Evolutionary conservation across 768 basidiomycete species (phyloP).

Genomic region (Tulasnella sp.): DNA sequence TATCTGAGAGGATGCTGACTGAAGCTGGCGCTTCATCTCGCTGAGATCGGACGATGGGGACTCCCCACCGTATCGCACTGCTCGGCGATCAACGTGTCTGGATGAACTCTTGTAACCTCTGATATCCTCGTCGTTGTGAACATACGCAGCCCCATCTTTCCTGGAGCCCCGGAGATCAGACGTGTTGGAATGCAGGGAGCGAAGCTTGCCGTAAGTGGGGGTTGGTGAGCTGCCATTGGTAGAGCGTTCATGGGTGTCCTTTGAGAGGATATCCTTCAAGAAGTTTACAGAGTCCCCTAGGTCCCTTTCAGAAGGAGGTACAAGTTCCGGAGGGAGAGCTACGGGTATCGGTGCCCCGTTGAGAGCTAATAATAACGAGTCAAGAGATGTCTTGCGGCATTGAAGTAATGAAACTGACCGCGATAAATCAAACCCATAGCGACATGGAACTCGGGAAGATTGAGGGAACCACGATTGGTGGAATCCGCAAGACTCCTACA

Average conservation of each 20-base stretch:
- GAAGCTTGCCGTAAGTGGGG: constrained; percentile 50
- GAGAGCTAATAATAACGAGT: constrained; percentile 41
- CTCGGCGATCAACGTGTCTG: constrained; percentile 74
- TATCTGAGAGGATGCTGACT: constrained; percentile 66
- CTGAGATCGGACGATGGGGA: constrained; percentile 55
- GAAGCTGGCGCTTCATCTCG: constrained; percentile 77
- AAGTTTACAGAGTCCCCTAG: constrained; percentile 83
- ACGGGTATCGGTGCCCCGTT: constrained; percentile 89
- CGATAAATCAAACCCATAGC: constrained; percentile 98
- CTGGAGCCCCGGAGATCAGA: constrained; percentile 40
- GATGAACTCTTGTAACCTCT: constrained; percentile 67
- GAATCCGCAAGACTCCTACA: constrained; percentile 81
- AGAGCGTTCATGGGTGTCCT: constrained; percentile 57
- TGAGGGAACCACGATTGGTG: constrained; percentile 89
- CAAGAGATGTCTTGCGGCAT: background rate
- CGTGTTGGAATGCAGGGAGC: constrained; percentile 45
- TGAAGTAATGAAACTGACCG: constrained; percentile 34
- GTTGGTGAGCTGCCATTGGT: constrained; percentile 44
- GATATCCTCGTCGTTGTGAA: constrained; percentile 53
- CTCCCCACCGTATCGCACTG: constrained; percentile 60
- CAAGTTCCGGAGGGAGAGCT: constrained; percentile 71
- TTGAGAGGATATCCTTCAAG: constrained; percentile 72
- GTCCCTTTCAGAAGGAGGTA: constrained; percentile 84
- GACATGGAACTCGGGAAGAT: constrained; percentile 91
- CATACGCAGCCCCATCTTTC: constrained; percentile 87